Percentiles rank a stretch among this genome's conserved stretches.
Conservation (phyloP, 202 grass and related monocot species). For the Sporobolus alterniflorus region DNA sequence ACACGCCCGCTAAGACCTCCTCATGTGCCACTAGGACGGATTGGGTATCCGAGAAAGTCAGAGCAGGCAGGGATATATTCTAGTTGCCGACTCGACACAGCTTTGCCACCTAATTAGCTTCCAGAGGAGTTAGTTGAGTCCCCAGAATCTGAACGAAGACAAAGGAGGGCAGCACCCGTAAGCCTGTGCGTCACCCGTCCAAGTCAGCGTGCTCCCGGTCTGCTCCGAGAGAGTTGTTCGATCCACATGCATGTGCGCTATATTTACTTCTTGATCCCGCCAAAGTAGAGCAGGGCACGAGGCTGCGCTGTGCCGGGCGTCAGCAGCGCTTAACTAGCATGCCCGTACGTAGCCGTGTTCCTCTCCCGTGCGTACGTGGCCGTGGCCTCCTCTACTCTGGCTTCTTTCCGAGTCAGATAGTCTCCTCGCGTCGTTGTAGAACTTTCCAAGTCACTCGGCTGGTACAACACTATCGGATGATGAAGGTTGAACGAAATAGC, state of each 20-base stretch:
- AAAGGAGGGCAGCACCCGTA: background rate
- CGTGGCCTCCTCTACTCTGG: background rate
- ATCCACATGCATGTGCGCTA: too few species aligned
- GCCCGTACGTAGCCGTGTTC: background rate
- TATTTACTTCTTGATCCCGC: background rate
- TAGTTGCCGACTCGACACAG: background rate
- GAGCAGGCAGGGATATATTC: background rate
- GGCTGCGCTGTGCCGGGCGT: conserved; percentile 5
- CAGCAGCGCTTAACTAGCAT: conserved; percentile 21
- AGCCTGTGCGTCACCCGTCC: background rate
- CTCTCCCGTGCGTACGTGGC: background rate
- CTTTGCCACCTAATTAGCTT: background rate
- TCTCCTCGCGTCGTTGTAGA: background rate
- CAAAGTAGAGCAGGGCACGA: background rate
- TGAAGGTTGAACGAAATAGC: background rate
- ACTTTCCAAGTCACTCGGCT: conserved; percentile 22
- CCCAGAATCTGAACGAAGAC: background rate
- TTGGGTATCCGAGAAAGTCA: background rate
- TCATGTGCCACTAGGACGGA: background rate
- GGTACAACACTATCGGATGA: background rate
- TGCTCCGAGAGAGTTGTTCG: background rate
- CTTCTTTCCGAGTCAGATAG: background rate
- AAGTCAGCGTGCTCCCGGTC: background rate
- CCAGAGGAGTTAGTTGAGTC: background rate
- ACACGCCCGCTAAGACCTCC: background rate